phyloP scores from a whole-genome alignment of 1,284 basidiomycete genomes.

The Coriolopsis trogii region DNA sequence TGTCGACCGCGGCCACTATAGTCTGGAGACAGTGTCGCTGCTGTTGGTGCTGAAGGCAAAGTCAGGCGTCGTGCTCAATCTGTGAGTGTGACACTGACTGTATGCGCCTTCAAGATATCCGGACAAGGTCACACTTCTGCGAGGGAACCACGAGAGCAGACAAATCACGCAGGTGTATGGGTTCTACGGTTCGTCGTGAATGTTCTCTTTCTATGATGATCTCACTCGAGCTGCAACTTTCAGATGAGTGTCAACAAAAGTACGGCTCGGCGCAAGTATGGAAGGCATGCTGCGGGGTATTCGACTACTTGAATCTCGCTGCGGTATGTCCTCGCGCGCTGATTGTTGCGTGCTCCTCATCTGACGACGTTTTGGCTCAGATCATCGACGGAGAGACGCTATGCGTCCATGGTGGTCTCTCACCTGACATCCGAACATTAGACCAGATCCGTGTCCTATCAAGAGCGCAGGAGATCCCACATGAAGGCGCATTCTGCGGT shows the following conservation, averaged over 20 bases:
- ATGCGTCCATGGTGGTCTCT: slow-evolving; percentile 93
- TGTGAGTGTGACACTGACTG: neutral
- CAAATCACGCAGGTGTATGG: slow-evolving; percentile 99
- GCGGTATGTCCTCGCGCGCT: slow-evolving; percentile 84
- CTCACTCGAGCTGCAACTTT: neutral
- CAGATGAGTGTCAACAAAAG: slow-evolving; percentile 96
- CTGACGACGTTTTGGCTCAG: too few relatives aligned
- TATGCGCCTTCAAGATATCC: slow-evolving; percentile 67
- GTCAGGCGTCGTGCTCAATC: slow-evolving; percentile 43
- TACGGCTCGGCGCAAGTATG: slow-evolving; percentile 94
- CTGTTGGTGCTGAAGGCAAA: slow-evolving; percentile 90
- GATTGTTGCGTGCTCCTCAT: too few relatives aligned
- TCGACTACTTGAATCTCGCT: slow-evolving; percentile 93
- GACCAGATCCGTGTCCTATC: slow-evolving; percentile 93
- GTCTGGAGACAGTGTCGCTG: slow-evolving; percentile 93
- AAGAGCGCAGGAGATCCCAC: slow-evolving; percentile 93
- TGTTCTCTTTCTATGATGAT: neutral
- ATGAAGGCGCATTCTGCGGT: slow-evolving; percentile 98
- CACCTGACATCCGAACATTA: slow-evolving; percentile 89
- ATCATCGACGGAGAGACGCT: slow-evolving; percentile 92
- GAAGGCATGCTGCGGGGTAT: slow-evolving; percentile 95
- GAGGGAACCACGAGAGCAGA: slow-evolving; percentile 95
- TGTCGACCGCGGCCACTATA: slow-evolving; percentile 96
- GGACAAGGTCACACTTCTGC: slow-evolving; percentile 86
- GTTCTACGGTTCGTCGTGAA: slow-evolving; percentile 81